Evolutionary conservation across 192 early-diverging fungal genomes (phyloP).

Genomic region (Coemansia sp.): DNA sequence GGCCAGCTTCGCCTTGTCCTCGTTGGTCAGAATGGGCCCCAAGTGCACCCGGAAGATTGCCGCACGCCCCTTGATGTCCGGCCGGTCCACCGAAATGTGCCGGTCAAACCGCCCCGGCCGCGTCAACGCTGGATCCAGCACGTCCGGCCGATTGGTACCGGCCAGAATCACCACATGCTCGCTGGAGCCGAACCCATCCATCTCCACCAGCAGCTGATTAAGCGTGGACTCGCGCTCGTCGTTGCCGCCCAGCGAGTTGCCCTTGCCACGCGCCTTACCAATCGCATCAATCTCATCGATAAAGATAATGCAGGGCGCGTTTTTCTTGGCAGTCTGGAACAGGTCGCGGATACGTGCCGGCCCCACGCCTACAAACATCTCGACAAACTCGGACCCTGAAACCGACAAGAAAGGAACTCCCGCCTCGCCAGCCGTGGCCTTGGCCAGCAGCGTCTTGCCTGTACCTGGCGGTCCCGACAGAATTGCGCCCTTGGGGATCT

Average conservation of each 20-base stretch:
- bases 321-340: conserved; percentile 96
- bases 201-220: conserved; percentile 98
- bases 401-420: conserved; percentile 96
- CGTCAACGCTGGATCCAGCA: conserved; percentile 92
- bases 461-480: conserved; percentile 91
- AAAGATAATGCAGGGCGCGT: conserved; percentile 98
- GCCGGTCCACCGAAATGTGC: conserved; percentile 94
- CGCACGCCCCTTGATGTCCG: conserved; percentile 95
- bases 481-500: conserved; percentile 98
- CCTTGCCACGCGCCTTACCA: conserved; percentile 92
- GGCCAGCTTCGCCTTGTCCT: conserved; percentile 73
- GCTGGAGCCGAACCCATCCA: conserved; percentile 87
- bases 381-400: conserved; percentile 99
- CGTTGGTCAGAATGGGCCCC: conserved; percentile 84
- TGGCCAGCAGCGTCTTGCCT: conserved; percentile 98
- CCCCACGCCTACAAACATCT: conserved; percentile 99
- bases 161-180: conserved; percentile 88
- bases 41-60: conserved; percentile 97
- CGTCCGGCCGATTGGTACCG: conserved; percentile 97
- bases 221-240: conserved; percentile 97
- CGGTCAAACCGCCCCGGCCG: conserved; percentile 98
- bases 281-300: conserved; percentile 99
- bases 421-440: conserved; percentile 98
- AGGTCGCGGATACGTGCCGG: conserved; percentile 89
- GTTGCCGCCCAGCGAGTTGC: conserved; percentile 86